Conservation (phyloP, 1,284 basidiomycete genomes). For the Cutaneotrichosporon cyanovorans region DNA sequence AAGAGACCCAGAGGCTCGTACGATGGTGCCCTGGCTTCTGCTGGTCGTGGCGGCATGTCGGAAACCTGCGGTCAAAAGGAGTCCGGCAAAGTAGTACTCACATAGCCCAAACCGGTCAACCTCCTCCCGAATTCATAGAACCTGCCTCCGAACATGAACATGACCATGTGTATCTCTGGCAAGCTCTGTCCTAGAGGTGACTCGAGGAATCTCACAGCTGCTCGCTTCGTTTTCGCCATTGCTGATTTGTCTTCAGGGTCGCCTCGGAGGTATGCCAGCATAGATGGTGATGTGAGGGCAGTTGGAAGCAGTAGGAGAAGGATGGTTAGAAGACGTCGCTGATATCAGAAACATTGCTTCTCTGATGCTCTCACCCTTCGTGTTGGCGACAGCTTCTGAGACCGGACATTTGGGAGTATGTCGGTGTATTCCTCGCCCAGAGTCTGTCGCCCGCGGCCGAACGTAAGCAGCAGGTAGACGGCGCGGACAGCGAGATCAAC, state of each 20-base stretch:
- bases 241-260: slow-evolving; percentile 6
- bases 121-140: slow-evolving; percentile 71
- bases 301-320: slow-evolving; percentile 53
- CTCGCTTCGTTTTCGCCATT: slow-evolving; percentile 6
- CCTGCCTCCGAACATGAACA: slow-evolving; percentile 70
- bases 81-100: slow-evolving; percentile 43
- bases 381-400: slow-evolving; percentile 16
- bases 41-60: slow-evolving; percentile 55
- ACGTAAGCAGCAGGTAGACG: slow-evolving; percentile 67
- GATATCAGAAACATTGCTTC: neutral
- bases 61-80: slow-evolving; percentile 54
- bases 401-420: slow-evolving; percentile 61
- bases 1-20: slow-evolving; percentile 77
- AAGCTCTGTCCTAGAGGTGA: slow-evolving; percentile 31
- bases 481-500: slow-evolving; percentile 64
- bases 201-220: slow-evolving; percentile 24
- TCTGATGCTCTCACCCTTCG: slow-evolving; percentile 19
- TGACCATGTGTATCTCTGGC: slow-evolving; percentile 66
- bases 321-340: slow-evolving; percentile 56
- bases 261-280: slow-evolving; percentile 47
- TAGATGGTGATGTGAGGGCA: slow-evolving; percentile 49
- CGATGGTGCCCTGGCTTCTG: slow-evolving; percentile 65
- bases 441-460: slow-evolving; percentile 71
- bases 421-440: slow-evolving; percentile 88
- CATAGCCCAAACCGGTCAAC: slow-evolving; percentile 65